Evolutionary conservation across 768 basidiomycete species (phyloP).

Genomic region (Mycena maculata): DNA sequence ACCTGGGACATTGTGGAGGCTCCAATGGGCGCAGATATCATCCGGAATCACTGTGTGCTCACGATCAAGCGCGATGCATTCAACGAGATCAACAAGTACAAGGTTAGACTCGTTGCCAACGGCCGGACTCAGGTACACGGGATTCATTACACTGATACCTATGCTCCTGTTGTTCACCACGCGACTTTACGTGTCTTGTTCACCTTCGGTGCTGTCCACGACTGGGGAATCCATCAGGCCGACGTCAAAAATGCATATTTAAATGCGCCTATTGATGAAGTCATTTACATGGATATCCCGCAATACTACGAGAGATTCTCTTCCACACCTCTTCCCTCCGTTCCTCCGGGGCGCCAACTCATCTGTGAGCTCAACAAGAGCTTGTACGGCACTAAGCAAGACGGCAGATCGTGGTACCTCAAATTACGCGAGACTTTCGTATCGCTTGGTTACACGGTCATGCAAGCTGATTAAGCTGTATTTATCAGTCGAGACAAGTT

Average conservation of each 20-base stretch:
- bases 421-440: constrained; percentile 31
- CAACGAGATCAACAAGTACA: constrained; percentile 43
- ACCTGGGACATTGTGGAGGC: constrained; percentile 8
- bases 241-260: constrained; percentile 40
- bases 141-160: constrained; percentile 45
- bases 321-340: constrained; percentile 23
- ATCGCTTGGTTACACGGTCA: constrained; percentile 27
- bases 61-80: background rate
- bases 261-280: constrained; percentile 38
- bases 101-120: constrained; percentile 43
- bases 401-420: constrained; percentile 51
- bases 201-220: constrained; percentile 23
- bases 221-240: constrained; percentile 6
- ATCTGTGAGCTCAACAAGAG: constrained; percentile 15
- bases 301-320: constrained; percentile 34
- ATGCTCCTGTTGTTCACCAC: constrained; percentile 35
- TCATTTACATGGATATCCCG: constrained; percentile 42
- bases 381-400: constrained; percentile 6
- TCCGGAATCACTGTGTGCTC: constrained; percentile 1
- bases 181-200: constrained; percentile 37
- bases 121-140: constrained; percentile 50
- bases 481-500: constrained; percentile 22
- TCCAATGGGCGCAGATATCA: constrained; percentile 4
- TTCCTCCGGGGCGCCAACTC: constrained; percentile 43
- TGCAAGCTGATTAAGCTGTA: constrained; percentile 19